Evolutionary conservation across 495 filamentous ascomycete species (phyloP).

Genomic region (Penicillium salamii): DNA sequence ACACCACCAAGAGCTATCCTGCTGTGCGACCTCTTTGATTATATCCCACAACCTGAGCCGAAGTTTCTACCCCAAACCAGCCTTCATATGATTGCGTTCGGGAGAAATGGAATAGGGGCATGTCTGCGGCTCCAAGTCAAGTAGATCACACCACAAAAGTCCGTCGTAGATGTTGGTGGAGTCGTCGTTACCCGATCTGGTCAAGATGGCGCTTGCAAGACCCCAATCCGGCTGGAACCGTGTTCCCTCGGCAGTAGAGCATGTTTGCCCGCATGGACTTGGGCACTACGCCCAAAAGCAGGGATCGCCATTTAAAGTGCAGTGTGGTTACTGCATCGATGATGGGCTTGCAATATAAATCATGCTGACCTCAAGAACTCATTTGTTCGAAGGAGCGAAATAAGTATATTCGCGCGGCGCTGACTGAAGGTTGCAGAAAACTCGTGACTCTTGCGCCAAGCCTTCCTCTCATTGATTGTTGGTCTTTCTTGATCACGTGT

Average conservation of each 20-base stretch:
- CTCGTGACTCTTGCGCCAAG: too few species aligned
- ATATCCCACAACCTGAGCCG: not conserved
- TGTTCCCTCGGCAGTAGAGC: not conserved
- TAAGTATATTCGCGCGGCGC: too few species aligned
- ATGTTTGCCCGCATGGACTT: not conserved
- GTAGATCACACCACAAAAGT: not conserved
- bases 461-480: too few species aligned
- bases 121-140: not conserved
- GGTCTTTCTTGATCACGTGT: too few species aligned
- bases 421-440: too few species aligned
- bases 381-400: too few species aligned
- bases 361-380: too few species aligned
- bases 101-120: not conserved
- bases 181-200: not conserved
- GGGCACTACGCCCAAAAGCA: not conserved
- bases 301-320: not conserved
- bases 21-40: not conserved
- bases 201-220: not conserved
- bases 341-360: constrained; percentile 2
- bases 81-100: not conserved
- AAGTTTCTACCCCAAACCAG: not conserved
- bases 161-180: too few species aligned
- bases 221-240: not conserved
- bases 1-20: not conserved
- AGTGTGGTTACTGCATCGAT: not conserved